Base-by-base conservation (phyloP, 2,329 filamentous ascomycete genomes). In the Simplicillium sp. region DNA sequence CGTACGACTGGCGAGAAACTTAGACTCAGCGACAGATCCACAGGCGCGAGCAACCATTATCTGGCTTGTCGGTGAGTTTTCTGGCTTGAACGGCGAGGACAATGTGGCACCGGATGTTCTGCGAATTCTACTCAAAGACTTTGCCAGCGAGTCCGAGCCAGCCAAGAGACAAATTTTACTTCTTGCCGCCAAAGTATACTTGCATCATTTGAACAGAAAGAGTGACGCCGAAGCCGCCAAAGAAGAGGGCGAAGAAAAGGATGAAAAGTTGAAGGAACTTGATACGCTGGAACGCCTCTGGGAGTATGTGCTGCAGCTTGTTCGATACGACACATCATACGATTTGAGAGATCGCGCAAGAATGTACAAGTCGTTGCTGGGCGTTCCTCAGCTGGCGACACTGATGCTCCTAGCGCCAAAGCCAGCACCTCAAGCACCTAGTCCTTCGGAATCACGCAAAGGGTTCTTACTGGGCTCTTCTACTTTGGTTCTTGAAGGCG, bases 61-160 rank as follows among this genome's bases (percentile, higher is more conserved):
- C 51, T 98, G 92, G 92, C 77, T 98, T 1, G 89, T 97, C 0
- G 92, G 92, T 36, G 92, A 98, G 60, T 97, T 94, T 52, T 80
- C 90, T 0, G 87, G 87, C 0, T 62, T 84, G 3, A 79, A 87
- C 42, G 76, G 82, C 9, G 82, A 89, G 44, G 82, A 92, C 56
- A 94, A 94, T 53, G 90, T 98, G 46, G 92, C 92, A 0, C 82
- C 90, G 0, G 92, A 98, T 54, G 88, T 97, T 7, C 67, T 97
- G 29, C 80, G 92, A 7, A 90, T 97, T 34, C 66, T 98, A 3
- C 75, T 88, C 35, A 90, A 88, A 58, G 83, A 82, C 14, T 98
- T 97, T 55, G 70, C 80, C 1, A 79, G 81, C 46, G 92, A 98
- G 62, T 80, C 81, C 2, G 88, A 96, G 56, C 71, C 82, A 20